Evolutionary conservation across 2,329 filamentous ascomycete species (phyloP).

Genomic region (Penicillium sp.): DNA sequence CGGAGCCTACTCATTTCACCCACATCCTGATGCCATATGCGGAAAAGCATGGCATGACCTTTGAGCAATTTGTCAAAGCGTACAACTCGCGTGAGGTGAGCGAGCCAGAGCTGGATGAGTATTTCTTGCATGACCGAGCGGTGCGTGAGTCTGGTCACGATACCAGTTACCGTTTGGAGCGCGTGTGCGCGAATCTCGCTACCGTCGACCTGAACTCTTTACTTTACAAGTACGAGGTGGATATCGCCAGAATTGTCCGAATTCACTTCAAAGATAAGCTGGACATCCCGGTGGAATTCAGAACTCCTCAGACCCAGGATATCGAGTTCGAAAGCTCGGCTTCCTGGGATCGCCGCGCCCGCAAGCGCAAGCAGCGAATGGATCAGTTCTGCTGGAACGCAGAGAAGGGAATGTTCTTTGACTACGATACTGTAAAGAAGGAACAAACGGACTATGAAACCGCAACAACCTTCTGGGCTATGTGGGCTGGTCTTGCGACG

Average conservation of each 20-base stretch:
- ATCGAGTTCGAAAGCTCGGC: slow-evolving; percentile 78
- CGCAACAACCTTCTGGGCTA: slow-evolving; percentile 93
- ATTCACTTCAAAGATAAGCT: slow-evolving; percentile 81
- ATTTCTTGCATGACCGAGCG: slow-evolving; percentile 93
- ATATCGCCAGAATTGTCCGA: slow-evolving; percentile 85
- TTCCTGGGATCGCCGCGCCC: slow-evolving; percentile 85
- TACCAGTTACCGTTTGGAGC: slow-evolving; percentile 90
- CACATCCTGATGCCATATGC: slow-evolving; percentile 81
- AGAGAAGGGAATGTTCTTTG: slow-evolving; percentile 92
- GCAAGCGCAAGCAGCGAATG: slow-evolving; percentile 78
- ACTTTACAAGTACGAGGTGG: slow-evolving; percentile 94
- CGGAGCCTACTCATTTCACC: slow-evolving; percentile 81
- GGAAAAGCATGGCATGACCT: slow-evolving; percentile 77
- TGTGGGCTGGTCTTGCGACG: slow-evolving; percentile 89
- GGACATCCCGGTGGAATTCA: slow-evolving; percentile 79
- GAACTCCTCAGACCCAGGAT: slow-evolving; percentile 63
- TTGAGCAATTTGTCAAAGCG: slow-evolving; percentile 79
- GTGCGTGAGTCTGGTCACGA: slow-evolving; percentile 97
- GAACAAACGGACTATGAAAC: slow-evolving; percentile 82
- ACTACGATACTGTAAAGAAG: slow-evolving; percentile 85
- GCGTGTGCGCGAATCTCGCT: slow-evolving; percentile 80
- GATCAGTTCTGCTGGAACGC: slow-evolving; percentile 95
- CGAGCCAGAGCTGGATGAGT: slow-evolving; percentile 89
- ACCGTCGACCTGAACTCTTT: slow-evolving; percentile 94
- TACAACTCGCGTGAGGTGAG: slow-evolving; percentile 77